Percentiles rank a stretch among this genome's conserved stretches.
Conservation (phyloP, 352 stramenopile species). For the Peronospora belbahrii region DNA sequence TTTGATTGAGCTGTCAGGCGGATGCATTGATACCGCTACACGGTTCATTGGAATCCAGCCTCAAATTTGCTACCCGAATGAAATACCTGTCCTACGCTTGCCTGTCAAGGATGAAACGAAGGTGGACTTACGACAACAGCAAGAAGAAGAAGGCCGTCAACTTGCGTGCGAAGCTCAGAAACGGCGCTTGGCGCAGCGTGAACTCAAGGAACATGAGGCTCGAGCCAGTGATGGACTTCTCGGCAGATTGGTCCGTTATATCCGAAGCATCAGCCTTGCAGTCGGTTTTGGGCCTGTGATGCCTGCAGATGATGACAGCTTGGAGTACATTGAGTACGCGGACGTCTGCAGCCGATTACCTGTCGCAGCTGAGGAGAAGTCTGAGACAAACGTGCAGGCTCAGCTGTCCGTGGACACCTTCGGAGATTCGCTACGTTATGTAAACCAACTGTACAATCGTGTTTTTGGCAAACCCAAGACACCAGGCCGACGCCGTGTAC, state of each 20-base stretch:
- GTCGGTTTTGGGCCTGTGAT: conserved; percentile 39
- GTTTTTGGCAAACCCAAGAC: conserved; percentile 67
- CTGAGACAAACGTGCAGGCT: conserved; percentile 29
- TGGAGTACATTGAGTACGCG: conserved; percentile 64
- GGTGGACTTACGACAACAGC: conserved; percentile 23
- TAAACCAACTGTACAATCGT: conserved; percentile 89
- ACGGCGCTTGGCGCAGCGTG: conserved; percentile 33
- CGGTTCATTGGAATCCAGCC: conserved; percentile 36
- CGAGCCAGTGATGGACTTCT: conserved; percentile 12
- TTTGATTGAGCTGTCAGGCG: conserved; percentile 41
- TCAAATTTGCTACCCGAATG: conserved; percentile 36
- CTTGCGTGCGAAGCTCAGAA: conserved; percentile 61
- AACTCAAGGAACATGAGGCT: conserved; percentile 19
- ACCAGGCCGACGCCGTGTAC: conserved; percentile 64
- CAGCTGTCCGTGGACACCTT: conserved; percentile 87
- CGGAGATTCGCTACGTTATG: conserved; percentile 86
- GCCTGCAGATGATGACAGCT: conserved; percentile 29
- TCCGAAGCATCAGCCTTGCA: conserved; percentile 24
- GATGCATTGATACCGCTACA: conserved; percentile 56
- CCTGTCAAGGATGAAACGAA: conserved; percentile 9
- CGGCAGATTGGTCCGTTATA: conserved; percentile 2
- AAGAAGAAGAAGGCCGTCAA: conserved; percentile 48
- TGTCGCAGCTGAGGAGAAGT: conserved; percentile 9
- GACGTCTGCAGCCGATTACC: conserved; percentile 41
- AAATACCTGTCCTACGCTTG: conserved; percentile 30